Evolutionary conservation across 768 basidiomycete species (phyloP), one percentile per base, ranked within the genome.

Genomic region (Peribolospora kevripleyi): DNA sequence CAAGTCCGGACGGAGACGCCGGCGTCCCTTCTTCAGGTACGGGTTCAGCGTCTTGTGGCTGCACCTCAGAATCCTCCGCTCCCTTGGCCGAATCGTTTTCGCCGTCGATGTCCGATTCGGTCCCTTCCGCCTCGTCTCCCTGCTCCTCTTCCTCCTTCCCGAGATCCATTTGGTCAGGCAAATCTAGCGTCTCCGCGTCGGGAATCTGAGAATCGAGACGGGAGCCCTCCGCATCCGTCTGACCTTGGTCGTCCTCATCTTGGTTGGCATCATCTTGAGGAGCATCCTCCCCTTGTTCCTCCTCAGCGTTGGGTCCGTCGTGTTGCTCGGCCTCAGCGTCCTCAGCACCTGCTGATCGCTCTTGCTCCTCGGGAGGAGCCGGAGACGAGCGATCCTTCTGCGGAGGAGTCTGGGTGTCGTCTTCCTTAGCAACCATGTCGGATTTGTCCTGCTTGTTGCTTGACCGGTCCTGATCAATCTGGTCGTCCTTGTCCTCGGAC

Each of bases 101-200:
- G 7, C 59, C 57, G 5, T 56, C 58, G 13, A 59, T 51, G 3
- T 57, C 56, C 38, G 55, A 56, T 42, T 61, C 58, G 55, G 55
- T 62, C 54, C 7, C 52, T 53, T 52, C 53, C 8, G 51, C 52
- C 5, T 56, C 59, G 60, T 62, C 54, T 51, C 55, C 49, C 37
- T 64, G 65, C 42, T 71, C 65, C 41, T 71, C 70, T n/a, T 65
- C 65, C 46, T 62, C 59, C 14, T 63, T 58, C 14, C 66, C 62
- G 9, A 90, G 65, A 53, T 85, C 71, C 68, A 91, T 72, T 58
- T 86, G 79, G 42, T 95, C 90, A 0, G 91, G 91, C 7, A 97
- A 73, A 62, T 97, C 82, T 48, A 97, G 74, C 4, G 78, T 79
- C 52, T 91, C 74, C 3, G 80, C 80, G 57, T 93, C 84, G 36